phyloP scores from a whole-genome alignment of 768 basidiomycete genomes.

The Rhizopogon vesiculosus region DNA sequence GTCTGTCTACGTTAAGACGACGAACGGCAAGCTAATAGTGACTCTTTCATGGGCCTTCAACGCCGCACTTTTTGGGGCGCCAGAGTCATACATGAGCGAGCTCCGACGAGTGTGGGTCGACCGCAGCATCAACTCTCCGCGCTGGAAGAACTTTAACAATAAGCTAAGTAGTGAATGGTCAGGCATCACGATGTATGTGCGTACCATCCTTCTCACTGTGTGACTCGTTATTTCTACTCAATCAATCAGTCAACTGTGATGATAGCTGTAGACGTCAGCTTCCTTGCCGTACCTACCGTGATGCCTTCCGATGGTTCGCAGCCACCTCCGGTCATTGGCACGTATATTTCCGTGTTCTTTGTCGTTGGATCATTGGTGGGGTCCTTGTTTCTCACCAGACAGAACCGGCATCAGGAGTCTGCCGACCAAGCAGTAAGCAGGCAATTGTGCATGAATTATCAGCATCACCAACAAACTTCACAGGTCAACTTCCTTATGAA shows the following conservation, averaged over 20 bases:
- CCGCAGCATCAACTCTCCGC: constrained; percentile 27
- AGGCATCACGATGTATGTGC: constrained; percentile 43
- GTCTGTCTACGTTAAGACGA: constrained; percentile 27
- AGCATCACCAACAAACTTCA: neutral
- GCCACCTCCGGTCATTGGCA: constrained; percentile 6
- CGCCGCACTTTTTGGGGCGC: constrained; percentile 37
- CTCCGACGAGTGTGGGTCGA: constrained; percentile 44
- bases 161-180: constrained; percentile 43
- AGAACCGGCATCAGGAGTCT: constrained; percentile 24
- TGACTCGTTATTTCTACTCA: neutral
- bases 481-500: constrained; percentile 2
- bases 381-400: constrained; percentile 30
- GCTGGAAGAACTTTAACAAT: constrained; percentile 37
- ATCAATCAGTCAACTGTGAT: constrained; percentile 40
- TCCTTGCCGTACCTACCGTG: constrained; percentile 44
- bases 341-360: constrained; percentile 32
- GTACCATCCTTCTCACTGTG: constrained; percentile 9
- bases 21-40: constrained; percentile 1
- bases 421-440: constrained; percentile 25
- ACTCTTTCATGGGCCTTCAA: constrained; percentile 11
- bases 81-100: constrained; percentile 35
- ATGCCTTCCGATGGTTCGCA: neutral
- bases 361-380: constrained; percentile 31
- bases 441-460: neutral
- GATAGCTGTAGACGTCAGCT: constrained; percentile 48